Evolutionary conservation across 2,329 filamentous ascomycete species (phyloP).

Genomic region (Trichoderma semiorbis): DNA sequence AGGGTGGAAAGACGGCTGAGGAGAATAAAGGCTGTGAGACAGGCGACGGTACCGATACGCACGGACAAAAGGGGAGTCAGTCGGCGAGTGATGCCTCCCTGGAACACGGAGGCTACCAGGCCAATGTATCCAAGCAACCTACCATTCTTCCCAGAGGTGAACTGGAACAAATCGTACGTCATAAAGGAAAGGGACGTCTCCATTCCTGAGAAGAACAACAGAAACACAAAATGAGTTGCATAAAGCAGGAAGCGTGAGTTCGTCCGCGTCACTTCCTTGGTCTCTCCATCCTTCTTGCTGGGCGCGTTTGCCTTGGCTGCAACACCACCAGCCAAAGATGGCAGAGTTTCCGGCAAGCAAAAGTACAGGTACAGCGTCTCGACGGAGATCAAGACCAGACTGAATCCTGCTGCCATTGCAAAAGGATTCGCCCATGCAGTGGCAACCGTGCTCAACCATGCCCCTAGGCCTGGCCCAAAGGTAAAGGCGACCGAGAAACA

Average conservation of each 20-base stretch:
- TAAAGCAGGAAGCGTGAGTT: constrained; percentile 85
- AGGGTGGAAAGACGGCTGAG: constrained; percentile 68
- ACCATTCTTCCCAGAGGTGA: constrained; percentile 75
- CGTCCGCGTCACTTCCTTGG: constrained; percentile 51
- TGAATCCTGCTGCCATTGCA: constrained; percentile 85
- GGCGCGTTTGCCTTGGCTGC: constrained; percentile 22
- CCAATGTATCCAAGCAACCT: constrained; percentile 87
- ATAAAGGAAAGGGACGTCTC: constrained; percentile 97
- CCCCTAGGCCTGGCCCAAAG: constrained; percentile 88
- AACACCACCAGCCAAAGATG: constrained; percentile 43
- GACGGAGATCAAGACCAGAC: constrained; percentile 74
- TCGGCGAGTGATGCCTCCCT: constrained; percentile 85
- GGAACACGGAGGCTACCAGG: constrained; percentile 84
- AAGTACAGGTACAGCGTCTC: constrained; percentile 88
- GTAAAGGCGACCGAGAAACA: constrained; percentile 98
- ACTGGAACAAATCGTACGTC: constrained; percentile 90
- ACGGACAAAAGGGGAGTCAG: constrained; percentile 78
- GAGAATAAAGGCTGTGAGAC: constrained; percentile 74
- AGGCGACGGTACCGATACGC: constrained; percentile 72
- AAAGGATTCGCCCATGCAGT: constrained; percentile 87
- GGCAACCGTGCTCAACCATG: constrained; percentile 74
- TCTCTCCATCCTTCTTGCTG: constrained; percentile 21
- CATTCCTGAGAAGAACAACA: constrained; percentile 97
- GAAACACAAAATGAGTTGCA: constrained; percentile 80
- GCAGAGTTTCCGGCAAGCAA: constrained; percentile 81